Evolutionary conservation across 169 alveolate genomes (phyloP).

Genomic region (Perkinsus marinus): DNA sequence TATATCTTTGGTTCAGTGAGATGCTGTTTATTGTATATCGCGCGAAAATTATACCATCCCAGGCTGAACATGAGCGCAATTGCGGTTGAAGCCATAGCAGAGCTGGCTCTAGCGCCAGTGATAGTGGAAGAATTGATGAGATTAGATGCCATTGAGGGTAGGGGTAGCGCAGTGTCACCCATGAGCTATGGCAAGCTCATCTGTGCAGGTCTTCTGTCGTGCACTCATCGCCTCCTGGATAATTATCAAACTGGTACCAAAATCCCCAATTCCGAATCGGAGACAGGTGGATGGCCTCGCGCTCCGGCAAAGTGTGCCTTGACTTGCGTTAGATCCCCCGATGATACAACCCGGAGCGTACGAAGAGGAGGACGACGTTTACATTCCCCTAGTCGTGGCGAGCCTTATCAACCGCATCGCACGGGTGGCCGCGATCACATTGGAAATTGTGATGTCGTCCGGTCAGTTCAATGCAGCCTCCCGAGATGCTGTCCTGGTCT

Average conservation of each 20-base stretch:
- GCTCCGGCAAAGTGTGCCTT: too few species aligned
- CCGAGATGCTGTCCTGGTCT: too few species aligned
- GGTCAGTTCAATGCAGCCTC: too few species aligned
- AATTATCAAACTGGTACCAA: background rate
- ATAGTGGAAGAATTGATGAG: background rate
- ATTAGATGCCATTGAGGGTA: background rate
- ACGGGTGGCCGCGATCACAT: background rate
- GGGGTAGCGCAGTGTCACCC: too few species aligned
- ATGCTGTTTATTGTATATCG: background rate
- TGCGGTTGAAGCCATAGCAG: background rate
- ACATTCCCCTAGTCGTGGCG: background rate
- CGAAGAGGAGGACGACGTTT: background rate
- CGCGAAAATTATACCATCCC: background rate
- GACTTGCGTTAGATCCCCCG: too few species aligned
- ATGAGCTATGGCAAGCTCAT: too few species aligned
- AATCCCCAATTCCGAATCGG: too few species aligned
- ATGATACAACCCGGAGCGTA: too few species aligned
- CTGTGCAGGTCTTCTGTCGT: too few species aligned
- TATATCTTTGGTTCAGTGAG: background rate
- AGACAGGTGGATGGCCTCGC: too few species aligned
- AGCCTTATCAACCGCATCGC: background rate
- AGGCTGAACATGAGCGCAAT: background rate
- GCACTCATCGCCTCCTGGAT: too few species aligned
- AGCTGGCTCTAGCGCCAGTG: background rate
- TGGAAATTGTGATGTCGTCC: background rate